Evolutionary conservation across 2,329 filamentous ascomycete species (phyloP).

Genomic region (Periconia sp.): DNA sequence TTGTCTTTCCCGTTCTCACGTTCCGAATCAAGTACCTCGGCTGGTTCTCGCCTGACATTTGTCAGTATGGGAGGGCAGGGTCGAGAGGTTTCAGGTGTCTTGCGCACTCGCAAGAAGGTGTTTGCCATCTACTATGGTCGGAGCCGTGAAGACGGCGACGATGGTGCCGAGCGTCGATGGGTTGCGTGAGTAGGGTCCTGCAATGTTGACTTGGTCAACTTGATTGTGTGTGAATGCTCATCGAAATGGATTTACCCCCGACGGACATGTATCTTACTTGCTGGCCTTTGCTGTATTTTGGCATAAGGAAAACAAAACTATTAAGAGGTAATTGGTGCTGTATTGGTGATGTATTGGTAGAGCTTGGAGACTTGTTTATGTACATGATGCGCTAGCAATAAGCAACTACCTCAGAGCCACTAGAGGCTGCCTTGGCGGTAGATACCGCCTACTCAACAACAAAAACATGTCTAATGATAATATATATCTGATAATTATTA

Average conservation of each 20-base stretch:
- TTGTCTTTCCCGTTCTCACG: not conserved
- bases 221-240: not conserved
- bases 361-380: too few species aligned
- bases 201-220: not conserved
- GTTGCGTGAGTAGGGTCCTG: not conserved
- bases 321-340: too few species aligned
- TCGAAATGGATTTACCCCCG: not conserved
- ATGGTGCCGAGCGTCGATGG: not conserved
- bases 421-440: too few species aligned
- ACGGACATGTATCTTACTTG: not conserved
- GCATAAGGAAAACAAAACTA: not conserved
- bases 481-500: too few species aligned
- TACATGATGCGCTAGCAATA: too few species aligned
- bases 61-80: too few species aligned
- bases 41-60: too few species aligned
- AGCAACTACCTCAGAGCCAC: too few species aligned
- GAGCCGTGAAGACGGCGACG: not conserved
- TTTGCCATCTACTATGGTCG: not conserved
- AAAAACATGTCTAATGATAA: too few species aligned
- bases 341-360: too few species aligned
- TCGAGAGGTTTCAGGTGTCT: too few species aligned
- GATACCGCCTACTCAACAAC: too few species aligned
- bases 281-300: conserved; percentile 2
- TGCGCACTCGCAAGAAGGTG: not conserved
- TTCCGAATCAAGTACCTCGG: conserved; percentile 1